A percentile compares a stretch with the other conserved stretches of the same genome.
phyloP scores from a whole-genome alignment of 345 rosid genomes.

The Aquilaria yunnanensis region DNA sequence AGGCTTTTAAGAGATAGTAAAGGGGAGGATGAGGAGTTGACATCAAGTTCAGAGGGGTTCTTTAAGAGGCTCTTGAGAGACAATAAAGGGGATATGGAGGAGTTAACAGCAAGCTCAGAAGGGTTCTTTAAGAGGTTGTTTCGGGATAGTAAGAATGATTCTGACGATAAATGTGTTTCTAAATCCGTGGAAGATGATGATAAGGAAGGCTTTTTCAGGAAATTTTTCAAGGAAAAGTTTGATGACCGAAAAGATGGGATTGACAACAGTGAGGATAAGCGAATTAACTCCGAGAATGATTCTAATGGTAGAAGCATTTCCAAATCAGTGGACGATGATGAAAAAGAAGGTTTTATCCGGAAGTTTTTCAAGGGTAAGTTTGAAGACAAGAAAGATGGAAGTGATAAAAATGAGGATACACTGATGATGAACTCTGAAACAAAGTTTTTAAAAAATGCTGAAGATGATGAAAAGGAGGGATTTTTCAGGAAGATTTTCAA shows the following conservation, averaged over 20 bases:
- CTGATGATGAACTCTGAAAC: conserved; percentile 30
- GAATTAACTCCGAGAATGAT: conserved; percentile 1
- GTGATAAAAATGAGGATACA: conserved; percentile 38
- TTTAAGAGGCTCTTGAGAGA: conserved; percentile 76
- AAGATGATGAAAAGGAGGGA: conserved; percentile 91
- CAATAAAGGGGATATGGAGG: conserved; percentile 62
- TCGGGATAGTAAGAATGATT: conserved; percentile 35
- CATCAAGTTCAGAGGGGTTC: conserved; percentile 67
- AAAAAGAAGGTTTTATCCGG: conserved; percentile 77
- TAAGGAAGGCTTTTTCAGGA: conserved; percentile 45
- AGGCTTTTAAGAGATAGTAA: conserved; percentile 79
- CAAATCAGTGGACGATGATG: conserved; percentile 71
- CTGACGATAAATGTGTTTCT: conserved; percentile 53
- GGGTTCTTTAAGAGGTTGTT: conserved; percentile 71
- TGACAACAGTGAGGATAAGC: conserved; percentile 13
- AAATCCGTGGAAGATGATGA: conserved; percentile 39
- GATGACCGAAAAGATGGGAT: conserved; percentile 19
- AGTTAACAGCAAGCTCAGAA: conserved; percentile 54
- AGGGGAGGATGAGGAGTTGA: conserved; percentile 74
- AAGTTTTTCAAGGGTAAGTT: conserved; percentile 74
- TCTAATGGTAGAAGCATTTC: conserved; percentile 8
- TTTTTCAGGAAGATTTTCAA: conserved; percentile 76
- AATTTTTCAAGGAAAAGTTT: conserved; percentile 51
- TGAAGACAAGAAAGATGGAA: conserved; percentile 72
- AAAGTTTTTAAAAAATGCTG: conserved; percentile 53